Evolutionary conservation across 2,329 filamentous ascomycete species (phyloP), one percentile per base, ranked within the genome.

Genomic region (Proliferodiscus dingleyae): DNA sequence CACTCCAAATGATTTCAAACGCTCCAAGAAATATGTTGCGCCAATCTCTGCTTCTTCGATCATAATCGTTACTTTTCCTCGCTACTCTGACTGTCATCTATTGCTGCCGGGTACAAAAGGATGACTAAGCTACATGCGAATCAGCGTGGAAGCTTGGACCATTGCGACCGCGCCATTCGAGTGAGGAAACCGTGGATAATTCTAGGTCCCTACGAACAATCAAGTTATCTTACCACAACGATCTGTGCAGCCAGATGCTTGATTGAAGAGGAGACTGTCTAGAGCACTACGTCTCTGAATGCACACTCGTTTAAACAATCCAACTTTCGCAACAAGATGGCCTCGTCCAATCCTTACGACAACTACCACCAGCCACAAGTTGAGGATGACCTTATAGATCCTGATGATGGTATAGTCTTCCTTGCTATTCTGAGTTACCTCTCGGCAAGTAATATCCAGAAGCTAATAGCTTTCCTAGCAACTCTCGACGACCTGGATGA

Each of bases 401-500:
- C 83, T 3, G 85, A 89, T 72, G 83, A 89, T 68, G 84, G 85
- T 88, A 69, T 57, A 21, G 11, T 26, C 6, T 9, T 3, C 16
- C 16, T 21, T 15, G 10, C 16, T 16, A 16, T 16, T 8, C 32
- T 18, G 6, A 69, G 61, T 4, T 32, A 5, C 36, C 19, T 53
- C 40, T 43, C 30, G 9, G n/a, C n/a, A n/a, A n/a, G n/a, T n/a
- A n/a, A n/a, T n/a, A n/a, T 42, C 15, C 36, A 22, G 18, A 21
- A 51, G 41, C 54, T 55, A 46, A 60, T 41, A 32, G 32, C n/a
- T 11, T 22, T 16, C 23, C 18, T 45, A 61, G 57, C 61, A 9
- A 51, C 48, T 36, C 32, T 60, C 88, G 87, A 86, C 61, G 88
- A 89, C 58, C 82, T 96, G 61, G 87, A 93, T 67, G 89, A 96